Evolutionary conservation across 805 yeast genomes (phyloP), one percentile per base, ranked within the genome.

Genomic region (Soucietia sequanensis): DNA sequence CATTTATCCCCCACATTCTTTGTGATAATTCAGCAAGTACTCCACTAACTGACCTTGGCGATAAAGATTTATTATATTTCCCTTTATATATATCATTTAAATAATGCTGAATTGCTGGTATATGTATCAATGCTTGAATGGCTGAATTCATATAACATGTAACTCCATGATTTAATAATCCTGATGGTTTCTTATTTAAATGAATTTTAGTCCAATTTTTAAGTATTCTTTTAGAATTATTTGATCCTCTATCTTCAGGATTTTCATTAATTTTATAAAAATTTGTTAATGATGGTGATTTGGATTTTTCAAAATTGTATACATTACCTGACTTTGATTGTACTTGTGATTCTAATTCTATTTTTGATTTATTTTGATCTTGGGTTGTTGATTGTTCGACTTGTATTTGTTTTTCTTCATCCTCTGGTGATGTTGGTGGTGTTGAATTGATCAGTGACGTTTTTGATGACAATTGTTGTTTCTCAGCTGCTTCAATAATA

Each of bases 141-240:
- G 97, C 97, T 5, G 96, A 83, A 59, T 93, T 91, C 76, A 91
- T 90, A 63, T 91, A 91, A 58, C 99, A 91, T 3, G 98, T 91
- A 30, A 93, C 98, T 26, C 97, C 97, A 47, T 84, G 90, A 59
- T 91, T 91, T 32, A 84, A 60, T 32, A 91, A 66, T 0, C 99
- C 99, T 17, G 72, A 57, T 2, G 81, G 78, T n/a, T 82, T 82
- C 23, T 72, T 71, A 25, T 62, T 52, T 3, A 59, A 57, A 10
- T 64, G 56, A 35, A 75, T 62, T 34, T 70, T 74, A n/a, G 75
- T 57, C 90, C 96, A 89, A 38, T 79, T 80, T 56, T 88, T 89
- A 38, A 65, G 53, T 20, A 88, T 81, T 35, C 86, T 68, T 1
- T 54, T 60, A 6, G 83, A 74, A 1, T 62, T 60, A 43, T 79